Conservation (phyloP, 2,329 filamentous ascomycete species). For the Furcasterigmium furcatum region DNA sequence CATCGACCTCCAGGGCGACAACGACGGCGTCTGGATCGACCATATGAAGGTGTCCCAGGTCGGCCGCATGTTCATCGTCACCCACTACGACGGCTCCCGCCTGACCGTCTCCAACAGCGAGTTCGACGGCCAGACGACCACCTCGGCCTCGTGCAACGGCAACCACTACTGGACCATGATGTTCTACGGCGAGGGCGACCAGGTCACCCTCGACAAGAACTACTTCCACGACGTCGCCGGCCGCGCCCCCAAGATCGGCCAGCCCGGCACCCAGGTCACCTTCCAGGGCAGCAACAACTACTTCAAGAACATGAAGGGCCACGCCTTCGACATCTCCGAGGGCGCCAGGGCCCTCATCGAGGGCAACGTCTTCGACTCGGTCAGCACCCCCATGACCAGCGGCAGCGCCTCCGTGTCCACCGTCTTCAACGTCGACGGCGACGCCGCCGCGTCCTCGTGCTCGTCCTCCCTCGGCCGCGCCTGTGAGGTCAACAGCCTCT, state of each 20-base stretch:
- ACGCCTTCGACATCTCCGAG: constrained; percentile 49
- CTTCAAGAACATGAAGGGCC: constrained; percentile 26
- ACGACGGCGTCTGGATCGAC: constrained; percentile 29
- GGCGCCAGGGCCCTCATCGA: constrained; percentile 19
- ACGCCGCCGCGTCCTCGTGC: constrained; percentile 11
- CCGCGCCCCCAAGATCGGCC: constrained; percentile 14
- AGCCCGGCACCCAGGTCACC: constrained; percentile 22
- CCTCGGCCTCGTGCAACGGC: constrained; percentile 24
- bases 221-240: constrained; percentile 22
- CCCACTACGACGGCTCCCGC: constrained; percentile 26
- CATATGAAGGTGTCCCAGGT: constrained; percentile 35
- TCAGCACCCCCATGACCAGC: constrained; percentile 27
- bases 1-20: constrained; percentile 16
- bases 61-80: constrained; percentile 32
- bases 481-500: constrained; percentile 8
- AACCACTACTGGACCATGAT: constrained; percentile 29
- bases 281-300: constrained; percentile 25
- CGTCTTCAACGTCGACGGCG: constrained; percentile 16
- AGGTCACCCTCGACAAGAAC: constrained; percentile 31
- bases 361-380: constrained; percentile 21
- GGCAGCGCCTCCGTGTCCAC: constrained; percentile 15
- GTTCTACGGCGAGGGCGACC: constrained; percentile 22
- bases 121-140: constrained; percentile 29
- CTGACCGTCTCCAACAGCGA: constrained; percentile 34
- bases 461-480: constrained; percentile 5